A percentile compares a stretch with the other conserved stretches of the same genome.
phyloP scores from a whole-genome alignment of 306 rosid species.

The Pterocarpus santalinus region DNA sequence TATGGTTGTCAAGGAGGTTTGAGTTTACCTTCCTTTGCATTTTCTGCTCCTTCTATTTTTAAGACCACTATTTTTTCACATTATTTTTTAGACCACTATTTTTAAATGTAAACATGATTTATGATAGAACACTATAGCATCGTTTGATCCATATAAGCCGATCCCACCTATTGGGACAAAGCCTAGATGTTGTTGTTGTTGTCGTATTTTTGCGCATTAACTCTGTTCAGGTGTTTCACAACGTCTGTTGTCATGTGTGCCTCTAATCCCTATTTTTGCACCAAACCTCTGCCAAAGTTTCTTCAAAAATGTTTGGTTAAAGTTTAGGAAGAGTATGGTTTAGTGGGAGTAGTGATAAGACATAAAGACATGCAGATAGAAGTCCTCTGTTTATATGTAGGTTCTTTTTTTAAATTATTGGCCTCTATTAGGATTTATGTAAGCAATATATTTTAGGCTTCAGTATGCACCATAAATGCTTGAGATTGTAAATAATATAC shows the following conservation, averaged over 20 bases:
- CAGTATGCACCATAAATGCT: slow-evolving; percentile 9
- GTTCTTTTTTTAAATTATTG: not conserved
- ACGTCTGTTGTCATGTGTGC: slow-evolving; percentile 4
- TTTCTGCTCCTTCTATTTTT: not conserved
- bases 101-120: too few species aligned
- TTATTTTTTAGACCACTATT: too few species aligned
- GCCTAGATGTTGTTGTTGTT: too few species aligned
- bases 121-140: too few species aligned
- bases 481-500: slow-evolving; percentile 34
- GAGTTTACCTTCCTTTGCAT: slow-evolving; percentile 16
- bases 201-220: not conserved
- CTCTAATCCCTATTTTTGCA: slow-evolving; percentile 8
- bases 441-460: slow-evolving; percentile 29
- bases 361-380: not conserved
- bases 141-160: too few species aligned
- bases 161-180: too few species aligned
- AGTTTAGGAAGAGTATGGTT: slow-evolving; percentile 31
- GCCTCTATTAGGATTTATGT: not conserved
- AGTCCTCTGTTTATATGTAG: not conserved
- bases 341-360: not conserved
- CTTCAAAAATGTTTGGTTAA: slow-evolving; percentile 6
- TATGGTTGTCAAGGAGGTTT: slow-evolving; percentile 32
- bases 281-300: slow-evolving; percentile 29
- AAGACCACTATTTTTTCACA: not conserved
- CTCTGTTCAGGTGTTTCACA: slow-evolving; percentile 5